Evolutionary conservation across 495 filamentous ascomycete genomes (phyloP).

Genomic region (Penicillium turbatum): DNA sequence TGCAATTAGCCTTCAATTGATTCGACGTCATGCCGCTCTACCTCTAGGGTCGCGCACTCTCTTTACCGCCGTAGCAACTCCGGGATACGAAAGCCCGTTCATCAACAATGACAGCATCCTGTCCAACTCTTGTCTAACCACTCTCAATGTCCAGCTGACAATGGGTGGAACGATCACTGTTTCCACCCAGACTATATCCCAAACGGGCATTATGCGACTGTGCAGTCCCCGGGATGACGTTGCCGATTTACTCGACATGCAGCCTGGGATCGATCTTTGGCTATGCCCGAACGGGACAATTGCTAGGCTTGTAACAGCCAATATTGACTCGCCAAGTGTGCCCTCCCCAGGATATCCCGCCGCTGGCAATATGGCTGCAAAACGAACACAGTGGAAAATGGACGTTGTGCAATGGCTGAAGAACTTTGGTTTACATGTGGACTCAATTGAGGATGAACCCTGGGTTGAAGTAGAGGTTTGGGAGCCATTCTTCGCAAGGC

Average conservation of each 20-base stretch:
- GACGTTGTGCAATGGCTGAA: conserved; percentile 39
- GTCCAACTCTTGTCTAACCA: conserved; percentile 33
- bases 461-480: conserved; percentile 49
- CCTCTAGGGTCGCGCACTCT: conserved; percentile 45
- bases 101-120: conserved; percentile 28
- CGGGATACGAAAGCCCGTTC: conserved; percentile 29
- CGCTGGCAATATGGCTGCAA: conserved; percentile 11
- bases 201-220: conserved; percentile 37
- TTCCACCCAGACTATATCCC: conserved; percentile 36
- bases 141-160: conserved; percentile 40
- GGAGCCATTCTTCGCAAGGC: conserved; percentile 43
- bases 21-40: conserved; percentile 37
- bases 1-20: conserved; percentile 38
- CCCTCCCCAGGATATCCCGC: conserved; percentile 22
- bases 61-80: conserved; percentile 35
- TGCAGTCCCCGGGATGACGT: conserved; percentile 21
- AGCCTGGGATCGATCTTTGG: conserved; percentile 43
- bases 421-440: conserved; percentile 37
- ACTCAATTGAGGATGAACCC: conserved; percentile 32
- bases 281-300: conserved; percentile 48
- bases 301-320: conserved; percentile 37
- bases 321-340: conserved; percentile 17
- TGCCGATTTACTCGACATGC: conserved; percentile 16
- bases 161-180: conserved; percentile 37
- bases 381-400: conserved; percentile 36